These are phyloP conservation scores for Kazachstania africana DNA, from an alignment of 805 yeast species.

Conservation along the genomic window DNA sequence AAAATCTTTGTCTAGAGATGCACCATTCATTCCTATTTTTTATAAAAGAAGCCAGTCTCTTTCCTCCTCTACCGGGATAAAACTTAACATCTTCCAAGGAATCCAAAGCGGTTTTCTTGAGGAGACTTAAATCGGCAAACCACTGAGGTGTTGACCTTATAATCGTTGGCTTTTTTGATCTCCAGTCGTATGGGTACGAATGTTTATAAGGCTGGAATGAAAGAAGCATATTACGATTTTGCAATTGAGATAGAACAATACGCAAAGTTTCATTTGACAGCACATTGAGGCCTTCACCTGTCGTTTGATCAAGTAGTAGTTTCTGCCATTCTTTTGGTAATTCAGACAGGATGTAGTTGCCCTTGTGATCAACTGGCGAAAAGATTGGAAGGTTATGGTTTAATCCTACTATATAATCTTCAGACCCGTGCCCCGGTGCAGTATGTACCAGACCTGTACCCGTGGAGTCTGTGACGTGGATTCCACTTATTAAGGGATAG, in stretches of 20 bases:
- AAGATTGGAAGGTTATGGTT: constrained; percentile 42
- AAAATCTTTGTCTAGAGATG: constrained; percentile 84
- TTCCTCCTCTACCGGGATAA: constrained; percentile 60
- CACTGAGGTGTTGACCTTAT: constrained; percentile 95
- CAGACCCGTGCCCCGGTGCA: constrained; percentile 97
- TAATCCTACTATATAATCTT: constrained; percentile 70
- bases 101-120: constrained; percentile 49
- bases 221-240: constrained; percentile 33
- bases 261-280: constrained; percentile 43
- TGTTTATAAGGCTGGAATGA: constrained; percentile 48
- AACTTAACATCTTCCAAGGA: constrained; percentile 58
- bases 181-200: constrained; percentile 95
- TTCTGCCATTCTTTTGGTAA: constrained; percentile 16
- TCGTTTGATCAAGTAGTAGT: constrained; percentile 8
- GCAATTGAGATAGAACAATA: constrained; percentile 33
- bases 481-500: constrained; percentile 59
- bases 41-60: constrained; percentile 62
- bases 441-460: constrained; percentile 97
- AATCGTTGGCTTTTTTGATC: constrained; percentile 90
- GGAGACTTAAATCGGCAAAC: constrained; percentile 76
- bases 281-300: constrained; percentile 40
- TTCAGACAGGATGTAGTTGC: constrained; percentile 47
- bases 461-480: constrained; percentile 64
- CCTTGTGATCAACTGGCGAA: constrained; percentile 73
- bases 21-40: constrained; percentile 89